Evolutionary conservation across 768 basidiomycete species (phyloP), one percentile per base, ranked within the genome.

Genomic region (Boletus rubropictus): DNA sequence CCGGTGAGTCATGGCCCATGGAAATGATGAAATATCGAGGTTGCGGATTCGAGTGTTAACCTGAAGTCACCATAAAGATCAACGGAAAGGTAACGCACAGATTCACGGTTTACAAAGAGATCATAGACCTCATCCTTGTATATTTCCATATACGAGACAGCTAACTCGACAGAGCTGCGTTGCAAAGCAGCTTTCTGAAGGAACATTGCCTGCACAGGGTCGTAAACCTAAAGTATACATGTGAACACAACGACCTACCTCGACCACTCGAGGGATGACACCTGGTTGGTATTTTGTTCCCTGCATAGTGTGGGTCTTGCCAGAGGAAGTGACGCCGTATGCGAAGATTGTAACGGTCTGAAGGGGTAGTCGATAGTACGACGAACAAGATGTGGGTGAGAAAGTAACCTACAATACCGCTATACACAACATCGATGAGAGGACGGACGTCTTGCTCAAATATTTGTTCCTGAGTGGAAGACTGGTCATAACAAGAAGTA

Each of bases 301-400:
- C 68, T 93, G 90, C 88, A 95, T 94, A 0, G 92, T 95, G 64
- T 91, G 81, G 0, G 90, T 94, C 72, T 92, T 93, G 15, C 90
- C 91, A 5, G 86, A 89, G 2, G 88, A 90, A 9, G 89, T 93
- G 11, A 92, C 89, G 7, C 91, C 91, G 65, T 93, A 93, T 1
- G 89, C 87, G 53, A 93, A 92, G 14, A 93, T 81, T 9, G 89
- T 92, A 4, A 89, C 82, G 0, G 85, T 90, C 86, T 89, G 17
- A 39, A 42, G 21, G 9, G 21, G 27, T 6, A 21, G 28, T 12
- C 29, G 37, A 25, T 10, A 22, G 39, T 17, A 7, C n/a, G 24
- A 42, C 21, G 22, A 40, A 11, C 24, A 20, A 17, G 20, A 12
- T 14, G 20, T 7, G 14, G 17, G 24, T 7, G 9, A 37, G 18